Evolutionary conservation across 441 rosid species (phyloP).

Genomic region (Adansonia rubrostipa): DNA sequence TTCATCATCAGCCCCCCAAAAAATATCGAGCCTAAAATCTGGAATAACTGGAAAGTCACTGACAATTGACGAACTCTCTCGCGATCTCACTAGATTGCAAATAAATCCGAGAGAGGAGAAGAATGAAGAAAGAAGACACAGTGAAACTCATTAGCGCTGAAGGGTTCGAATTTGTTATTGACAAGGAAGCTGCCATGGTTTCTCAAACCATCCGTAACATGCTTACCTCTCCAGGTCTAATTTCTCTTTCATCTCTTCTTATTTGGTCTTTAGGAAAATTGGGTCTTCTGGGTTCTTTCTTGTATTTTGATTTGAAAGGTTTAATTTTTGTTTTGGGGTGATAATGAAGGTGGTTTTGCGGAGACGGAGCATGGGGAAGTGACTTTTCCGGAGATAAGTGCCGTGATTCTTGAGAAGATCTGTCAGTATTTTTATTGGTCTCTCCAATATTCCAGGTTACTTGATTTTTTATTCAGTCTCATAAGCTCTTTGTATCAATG

Average conservation of each 20-base stretch:
- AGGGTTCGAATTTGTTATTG: conserved; percentile 88
- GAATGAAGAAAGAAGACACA: conserved; percentile 68
- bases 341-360: conserved; percentile 66
- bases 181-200: conserved; percentile 95
- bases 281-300: background rate
- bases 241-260: conserved; percentile 3
- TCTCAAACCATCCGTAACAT: conserved; percentile 94
- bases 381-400: conserved; percentile 88
- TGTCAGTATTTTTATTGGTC: conserved; percentile 97
- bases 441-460: conserved; percentile 79
- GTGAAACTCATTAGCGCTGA: conserved; percentile 92
- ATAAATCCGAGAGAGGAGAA: background rate
- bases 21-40: background rate
- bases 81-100: background rate
- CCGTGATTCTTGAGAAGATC: conserved; percentile 88
- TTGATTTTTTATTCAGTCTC: background rate
- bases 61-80: background rate
- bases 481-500: background rate
- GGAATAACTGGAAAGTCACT: background rate
- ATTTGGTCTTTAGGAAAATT: background rate
- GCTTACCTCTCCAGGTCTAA: conserved; percentile 92
- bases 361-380: conserved; percentile 84
- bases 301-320: background rate
- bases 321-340: background rate
- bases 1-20: background rate